Evolutionary conservation across 129 eudicot species (phyloP), one percentile per base, ranked within the genome.

Genomic region (Tanacetum coccineum): DNA sequence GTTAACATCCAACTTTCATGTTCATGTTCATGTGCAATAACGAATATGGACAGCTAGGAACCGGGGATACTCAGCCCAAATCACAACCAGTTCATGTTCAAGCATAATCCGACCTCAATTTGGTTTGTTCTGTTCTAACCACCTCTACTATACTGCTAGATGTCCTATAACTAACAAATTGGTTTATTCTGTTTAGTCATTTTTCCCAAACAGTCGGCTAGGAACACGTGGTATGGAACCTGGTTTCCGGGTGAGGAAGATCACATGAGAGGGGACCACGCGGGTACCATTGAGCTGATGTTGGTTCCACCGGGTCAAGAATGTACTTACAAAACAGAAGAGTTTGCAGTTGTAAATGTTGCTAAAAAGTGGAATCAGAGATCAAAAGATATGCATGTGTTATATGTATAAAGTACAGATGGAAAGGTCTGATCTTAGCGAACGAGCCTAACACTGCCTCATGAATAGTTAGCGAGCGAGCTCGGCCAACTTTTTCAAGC

Each of bases 201-300:
- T 26, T 9, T 50, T 10, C 14, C 46, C 48, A 50, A 65, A 15
- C 8, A 36, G 93, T 84, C 88, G 0, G 93, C 82, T 65, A n/a
- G 88, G 86, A 86, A 86, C 9, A 85, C 82, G 51, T 86, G 93
- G 93, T 86, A 86, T 30, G 93, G 93, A 3, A 86, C 93, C 15
- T 83, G 93, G 93, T 50, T 70, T 59, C 69, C 64, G 45, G 73
- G 88, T 12, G 79, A 64, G 19, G 40, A 82, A 10, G 93, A 86
- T 64, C 93, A 86, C 77, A 77, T 88, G 4, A 83, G 67, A 76
- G 86, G 88, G 30, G 80, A 86, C 54, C 93, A 86, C 64, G 86
- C 83, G 1, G 93, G 93, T 70, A 83, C 82, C 28, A 83, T 86
- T 22, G 86, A 86, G 86, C 83, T 82, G 5, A 86, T 86, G 93